phyloP scores from a whole-genome alignment of 2,329 filamentous ascomycete genomes.

The Cercospora canescens region DNA sequence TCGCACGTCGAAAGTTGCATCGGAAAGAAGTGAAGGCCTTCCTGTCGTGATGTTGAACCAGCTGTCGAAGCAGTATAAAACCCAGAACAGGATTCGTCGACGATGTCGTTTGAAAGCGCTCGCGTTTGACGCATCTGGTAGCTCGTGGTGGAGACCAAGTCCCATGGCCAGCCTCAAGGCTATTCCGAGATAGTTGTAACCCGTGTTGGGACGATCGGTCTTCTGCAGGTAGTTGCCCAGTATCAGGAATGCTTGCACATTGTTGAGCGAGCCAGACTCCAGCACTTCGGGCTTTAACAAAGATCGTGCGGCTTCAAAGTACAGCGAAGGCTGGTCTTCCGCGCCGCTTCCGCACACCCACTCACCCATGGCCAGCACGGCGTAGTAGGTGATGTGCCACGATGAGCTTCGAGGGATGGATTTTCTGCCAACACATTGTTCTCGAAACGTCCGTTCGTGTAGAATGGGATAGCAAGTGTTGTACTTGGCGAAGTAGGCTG shows the following conservation, averaged over 20 bases:
- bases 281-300: background rate
- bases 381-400: conserved; percentile 20
- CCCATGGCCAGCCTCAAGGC: conserved; percentile 54
- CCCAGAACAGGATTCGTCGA: conserved; percentile 27
- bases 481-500: conserved; percentile 21
- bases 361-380: conserved; percentile 21
- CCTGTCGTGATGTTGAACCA: conserved; percentile 36
- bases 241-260: conserved; percentile 21
- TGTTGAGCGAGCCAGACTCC: conserved; percentile 10
- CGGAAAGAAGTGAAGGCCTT: conserved; percentile 27
- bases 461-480: conserved; percentile 21
- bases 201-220: conserved; percentile 52
- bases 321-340: conserved; percentile 9
- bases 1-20: conserved; percentile 15
- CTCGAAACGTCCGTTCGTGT: conserved; percentile 16
- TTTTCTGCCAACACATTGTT: background rate
- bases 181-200: conserved; percentile 54
- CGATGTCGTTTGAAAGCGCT: conserved; percentile 9
- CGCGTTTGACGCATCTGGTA: conserved; percentile 24
- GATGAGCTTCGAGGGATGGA: background rate
- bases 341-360: conserved; percentile 13
- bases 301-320: conserved; percentile 16
- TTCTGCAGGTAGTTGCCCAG: conserved; percentile 53
- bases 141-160: conserved; percentile 52
- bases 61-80: conserved; percentile 35